These are phyloP conservation scores for Cymbidium sinense DNA, from an alignment of 106 monocot genomes.

Conservation along the genomic window DNA sequence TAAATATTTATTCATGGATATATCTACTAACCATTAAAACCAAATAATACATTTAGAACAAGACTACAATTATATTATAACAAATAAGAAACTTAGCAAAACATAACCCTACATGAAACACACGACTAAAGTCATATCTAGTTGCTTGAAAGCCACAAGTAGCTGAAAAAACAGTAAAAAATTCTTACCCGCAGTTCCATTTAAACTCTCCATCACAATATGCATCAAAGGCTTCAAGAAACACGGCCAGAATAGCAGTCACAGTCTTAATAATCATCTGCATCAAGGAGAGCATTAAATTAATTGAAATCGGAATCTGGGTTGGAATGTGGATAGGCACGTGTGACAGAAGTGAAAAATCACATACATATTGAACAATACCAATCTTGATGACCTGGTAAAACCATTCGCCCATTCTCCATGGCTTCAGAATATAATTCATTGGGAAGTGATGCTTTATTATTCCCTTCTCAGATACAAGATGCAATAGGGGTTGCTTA, in stretches of 20 bases:
- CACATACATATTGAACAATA: constrained; percentile 90
- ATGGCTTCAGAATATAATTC: constrained; percentile 72
- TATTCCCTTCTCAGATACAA: constrained; percentile 51
- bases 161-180: not conserved
- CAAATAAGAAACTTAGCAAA: not conserved
- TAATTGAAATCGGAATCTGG: not conserved
- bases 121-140: not conserved
- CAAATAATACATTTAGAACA: not conserved
- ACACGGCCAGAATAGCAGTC: constrained; percentile 54
- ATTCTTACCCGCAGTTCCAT: constrained; percentile 69
- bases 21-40: not conserved
- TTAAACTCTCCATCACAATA: constrained; percentile 92
- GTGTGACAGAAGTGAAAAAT: not conserved
- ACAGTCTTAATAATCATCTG: constrained; percentile 95
- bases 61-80: not conserved
- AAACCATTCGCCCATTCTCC: constrained; percentile 77
- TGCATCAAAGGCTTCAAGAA: constrained; percentile 71
- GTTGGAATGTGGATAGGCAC: too few relatives aligned
- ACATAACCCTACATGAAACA: not conserved
- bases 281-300: constrained; percentile 5
- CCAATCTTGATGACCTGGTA: constrained; percentile 84
- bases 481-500: constrained; percentile 40
- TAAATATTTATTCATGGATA: not conserved
- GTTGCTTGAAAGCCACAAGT: not conserved
- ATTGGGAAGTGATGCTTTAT: constrained; percentile 89